A percentile compares a stretch with the other conserved stretches of the same genome.
Evolutionary conservation across 148 eudicot species (phyloP).

Genomic region (Bassia scoparia): DNA sequence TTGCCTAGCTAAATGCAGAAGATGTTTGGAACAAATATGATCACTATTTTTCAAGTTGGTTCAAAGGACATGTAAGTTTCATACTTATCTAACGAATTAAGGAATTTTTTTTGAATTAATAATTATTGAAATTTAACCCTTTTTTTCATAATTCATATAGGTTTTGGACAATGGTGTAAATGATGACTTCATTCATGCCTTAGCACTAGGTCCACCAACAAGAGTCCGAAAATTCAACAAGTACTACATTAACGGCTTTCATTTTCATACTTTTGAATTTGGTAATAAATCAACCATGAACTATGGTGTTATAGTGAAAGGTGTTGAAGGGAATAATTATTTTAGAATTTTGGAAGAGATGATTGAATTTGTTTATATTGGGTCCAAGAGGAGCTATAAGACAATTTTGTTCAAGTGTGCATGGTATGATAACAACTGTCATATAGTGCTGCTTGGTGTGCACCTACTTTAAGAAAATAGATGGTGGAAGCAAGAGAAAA

Average conservation of each 20-base stretch:
- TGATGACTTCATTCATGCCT: neutral
- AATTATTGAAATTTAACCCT: neutral
- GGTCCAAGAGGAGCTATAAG: too few relatives aligned
- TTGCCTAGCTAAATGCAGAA: neutral
- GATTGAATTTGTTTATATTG: too few relatives aligned
- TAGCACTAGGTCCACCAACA: neutral
- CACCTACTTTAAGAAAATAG: too few relatives aligned
- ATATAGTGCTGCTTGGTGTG: too few relatives aligned
- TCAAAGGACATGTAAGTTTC: slow-evolving; percentile 7
- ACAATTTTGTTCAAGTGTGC: too few relatives aligned
- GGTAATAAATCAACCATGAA: too few relatives aligned
- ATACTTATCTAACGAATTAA: neutral
- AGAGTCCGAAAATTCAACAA: neutral
- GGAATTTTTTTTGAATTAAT: neutral
- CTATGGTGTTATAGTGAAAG: too few relatives aligned
- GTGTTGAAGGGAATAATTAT: too few relatives aligned
- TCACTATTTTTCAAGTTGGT: neutral
- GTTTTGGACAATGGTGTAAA: neutral
- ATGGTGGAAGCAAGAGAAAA: too few relatives aligned
- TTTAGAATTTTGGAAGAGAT: too few relatives aligned
- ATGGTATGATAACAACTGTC: too few relatives aligned
- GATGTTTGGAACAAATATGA: slow-evolving; percentile 8
- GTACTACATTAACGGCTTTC: neutral
- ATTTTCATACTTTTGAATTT: neutral
- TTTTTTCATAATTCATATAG: neutral